Percentiles rank a stretch among this genome's conserved stretches.
These are phyloP conservation scores for Lachancea quebecensis DNA, from an alignment of 805 yeast genomes.

Conservation along the genomic window DNA sequence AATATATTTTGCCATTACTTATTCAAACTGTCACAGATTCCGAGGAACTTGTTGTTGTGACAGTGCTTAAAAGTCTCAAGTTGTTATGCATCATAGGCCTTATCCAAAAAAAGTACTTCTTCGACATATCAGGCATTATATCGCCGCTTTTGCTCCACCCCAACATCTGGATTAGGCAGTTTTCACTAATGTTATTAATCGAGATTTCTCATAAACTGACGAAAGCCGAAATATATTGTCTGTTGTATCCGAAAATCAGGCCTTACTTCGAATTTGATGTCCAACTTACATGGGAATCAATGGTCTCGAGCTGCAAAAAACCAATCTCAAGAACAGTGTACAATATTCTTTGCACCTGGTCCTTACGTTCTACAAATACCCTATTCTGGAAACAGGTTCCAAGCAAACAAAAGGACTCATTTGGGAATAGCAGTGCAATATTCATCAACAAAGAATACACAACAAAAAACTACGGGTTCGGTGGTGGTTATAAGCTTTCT, in stretches of 20 bases:
- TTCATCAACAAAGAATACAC: conserved; percentile 27
- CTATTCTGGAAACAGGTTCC: conserved; percentile 70
- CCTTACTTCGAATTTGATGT: conserved; percentile 75
- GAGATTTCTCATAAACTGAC: conserved; percentile 56
- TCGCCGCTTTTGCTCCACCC: conserved; percentile 73
- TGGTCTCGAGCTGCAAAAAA: conserved; percentile 59
- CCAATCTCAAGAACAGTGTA: conserved; percentile 64
- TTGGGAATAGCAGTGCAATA: conserved; percentile 35
- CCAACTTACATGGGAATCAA: conserved; percentile 55
- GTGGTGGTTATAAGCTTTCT: conserved; percentile 9
- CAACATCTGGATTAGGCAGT: conserved; percentile 74
- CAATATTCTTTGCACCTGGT: conserved; percentile 65
- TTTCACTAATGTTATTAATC: conserved; percentile 53
- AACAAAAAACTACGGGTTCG: conserved; percentile 25
- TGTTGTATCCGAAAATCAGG: conserved; percentile 72
- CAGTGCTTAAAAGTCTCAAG: conserved; percentile 55
- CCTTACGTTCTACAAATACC: conserved; percentile 53
- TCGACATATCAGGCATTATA: conserved; percentile 47
- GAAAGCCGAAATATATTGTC: conserved; percentile 75
- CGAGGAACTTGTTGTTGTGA: conserved; percentile 73
- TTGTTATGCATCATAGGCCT: conserved; percentile 51
- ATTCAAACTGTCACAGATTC: conserved; percentile 78
- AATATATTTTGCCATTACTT: conserved; percentile 77
- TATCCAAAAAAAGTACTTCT: conserved; percentile 41
- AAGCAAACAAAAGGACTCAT: conserved; percentile 34